Percentiles rank a stretch among this genome's conserved stretches.
Evolutionary conservation across 139 green algal species (phyloP).

Genomic region (Auxenochlorella pyrenoidosa): DNA sequence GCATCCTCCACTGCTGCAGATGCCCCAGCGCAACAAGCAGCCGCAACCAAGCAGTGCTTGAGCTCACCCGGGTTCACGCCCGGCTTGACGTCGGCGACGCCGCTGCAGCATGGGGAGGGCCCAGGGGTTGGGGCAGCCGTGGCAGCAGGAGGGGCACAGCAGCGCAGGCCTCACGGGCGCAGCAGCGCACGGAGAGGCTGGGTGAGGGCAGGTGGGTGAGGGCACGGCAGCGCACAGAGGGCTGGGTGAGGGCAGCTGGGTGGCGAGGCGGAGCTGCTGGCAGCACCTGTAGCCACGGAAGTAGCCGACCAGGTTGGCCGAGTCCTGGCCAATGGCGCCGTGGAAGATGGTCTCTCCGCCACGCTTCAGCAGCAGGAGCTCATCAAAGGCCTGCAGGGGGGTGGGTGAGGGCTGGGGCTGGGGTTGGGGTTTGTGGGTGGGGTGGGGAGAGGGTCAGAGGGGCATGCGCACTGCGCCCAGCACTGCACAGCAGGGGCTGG

Average conservation of each 20-base stretch:
- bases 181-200: too few species aligned
- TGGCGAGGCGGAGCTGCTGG: neutral
- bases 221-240: too few species aligned
- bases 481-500: too few species aligned
- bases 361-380: slow-evolving; percentile 71
- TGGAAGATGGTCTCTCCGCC: slow-evolving; percentile 70
- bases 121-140: neutral
- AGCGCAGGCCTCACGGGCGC: too few species aligned
- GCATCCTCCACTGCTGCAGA: too few species aligned
- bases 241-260: too few species aligned
- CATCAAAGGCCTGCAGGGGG: slow-evolving; percentile 46
- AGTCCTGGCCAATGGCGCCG: slow-evolving; percentile 59
- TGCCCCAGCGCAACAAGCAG: too few species aligned
- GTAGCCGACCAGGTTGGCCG: slow-evolving; percentile 59
- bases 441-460: neutral
- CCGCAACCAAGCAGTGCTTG: too few species aligned
- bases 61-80: neutral
- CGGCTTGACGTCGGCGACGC: slow-evolving; percentile 1
- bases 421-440: neutral
- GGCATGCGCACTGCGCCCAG: too few species aligned
- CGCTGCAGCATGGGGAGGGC: neutral
- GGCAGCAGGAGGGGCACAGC: neutral
- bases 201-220: too few species aligned
- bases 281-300: slow-evolving; percentile 38
- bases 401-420: neutral